Evolutionary conservation across 495 filamentous ascomycete species (phyloP), one percentile per base, ranked within the genome.

Genomic region (Bathelium albidoporum): DNA sequence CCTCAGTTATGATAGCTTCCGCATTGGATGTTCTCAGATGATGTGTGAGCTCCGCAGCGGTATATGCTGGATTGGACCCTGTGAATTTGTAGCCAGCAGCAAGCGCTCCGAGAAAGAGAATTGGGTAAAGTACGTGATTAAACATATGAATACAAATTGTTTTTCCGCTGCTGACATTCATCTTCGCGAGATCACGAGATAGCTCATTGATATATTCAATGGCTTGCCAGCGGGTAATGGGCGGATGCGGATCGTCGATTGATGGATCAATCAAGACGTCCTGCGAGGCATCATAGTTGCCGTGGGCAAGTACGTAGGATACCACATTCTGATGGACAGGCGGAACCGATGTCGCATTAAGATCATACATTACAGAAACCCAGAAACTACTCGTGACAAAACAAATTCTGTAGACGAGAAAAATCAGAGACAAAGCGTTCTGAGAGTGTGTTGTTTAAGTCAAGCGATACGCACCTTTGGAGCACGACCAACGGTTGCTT

Each of bases 21-120:
- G 70, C 59, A 5, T 62, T 44, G 18, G 65, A 68, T n/a, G 62
- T 59, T 10, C 58, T 43, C 31, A 72, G 43, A 58, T 70, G 69
- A 55, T 72, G 66, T 12, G 29, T 59, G 11, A 72, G 62, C 58
- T 72, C 70, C 7, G 61, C 12, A 16, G n/a, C 31, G 3, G 70
- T 71, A 52, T 72, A 72, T 14, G 68, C 62, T 28, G 65, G 58
- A 59, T 72, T 72, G 4, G 66, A 65, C 9, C 70, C 70, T 0
- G 68, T 65, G 62, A 70, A 72, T n/a, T 59, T 34, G 55, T 61
- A 61, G 12, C 62, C 59, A 16, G 66, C 64, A 1, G 62, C 68
- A 14, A 70, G 43, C 39, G 69, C 64, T 24, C 52, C 66, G 7
- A 70, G 60, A 28, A 69, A 68, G 16, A 72, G 60, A n/a, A 70